Conservation (phyloP, 345 rosid species). For the Corymbia maculata region DNA sequence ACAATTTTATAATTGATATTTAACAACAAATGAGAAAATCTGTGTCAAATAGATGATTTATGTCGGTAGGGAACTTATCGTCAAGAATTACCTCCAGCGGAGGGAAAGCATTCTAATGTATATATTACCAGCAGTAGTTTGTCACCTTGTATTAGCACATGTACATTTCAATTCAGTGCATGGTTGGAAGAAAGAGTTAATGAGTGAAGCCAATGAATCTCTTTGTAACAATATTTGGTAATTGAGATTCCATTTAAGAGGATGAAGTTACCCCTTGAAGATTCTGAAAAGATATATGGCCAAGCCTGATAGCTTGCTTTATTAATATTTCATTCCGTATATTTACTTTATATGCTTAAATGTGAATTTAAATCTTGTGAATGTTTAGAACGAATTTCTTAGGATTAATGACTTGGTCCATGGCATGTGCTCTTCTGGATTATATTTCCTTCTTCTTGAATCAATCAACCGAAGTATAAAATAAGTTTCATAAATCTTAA, state of each 20-base stretch:
- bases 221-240: background rate
- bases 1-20: background rate
- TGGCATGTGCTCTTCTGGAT: background rate
- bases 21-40: background rate
- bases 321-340: background rate
- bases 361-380: background rate
- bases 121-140: background rate
- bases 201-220: background rate
- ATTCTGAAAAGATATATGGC: background rate
- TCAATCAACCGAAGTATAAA: background rate
- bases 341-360: background rate
- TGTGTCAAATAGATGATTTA: background rate
- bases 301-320: background rate
- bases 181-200: background rate
- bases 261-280: background rate
- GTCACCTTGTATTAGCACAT: background rate
- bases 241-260: background rate
- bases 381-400: background rate
- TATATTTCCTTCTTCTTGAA: background rate
- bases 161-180: background rate
- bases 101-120: background rate
- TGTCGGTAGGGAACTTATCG: background rate
- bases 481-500: background rate
- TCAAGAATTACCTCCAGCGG: background rate
- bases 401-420: background rate